A percentile compares a stretch with the other conserved stretches of the same genome.
Evolutionary conservation across 495 filamentous ascomycete species (phyloP).

Genomic region (Amorphotheca resinae): DNA sequence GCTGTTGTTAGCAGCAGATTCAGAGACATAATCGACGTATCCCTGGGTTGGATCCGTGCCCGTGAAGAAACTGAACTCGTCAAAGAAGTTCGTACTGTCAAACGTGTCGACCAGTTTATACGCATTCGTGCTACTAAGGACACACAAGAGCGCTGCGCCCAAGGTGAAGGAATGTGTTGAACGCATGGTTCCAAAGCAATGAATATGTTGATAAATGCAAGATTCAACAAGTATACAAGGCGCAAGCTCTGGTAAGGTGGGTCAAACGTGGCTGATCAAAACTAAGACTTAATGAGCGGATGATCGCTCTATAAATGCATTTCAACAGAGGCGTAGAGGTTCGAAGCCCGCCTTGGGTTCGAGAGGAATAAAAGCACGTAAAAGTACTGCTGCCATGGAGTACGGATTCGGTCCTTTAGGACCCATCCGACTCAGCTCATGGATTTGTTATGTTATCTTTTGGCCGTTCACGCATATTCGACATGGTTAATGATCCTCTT

Average conservation of each 20-base stretch:
- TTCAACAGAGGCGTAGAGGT: background rate
- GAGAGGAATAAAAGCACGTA: too few relatives aligned
- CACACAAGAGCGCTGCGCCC: background rate
- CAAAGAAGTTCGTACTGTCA: constrained; percentile 33
- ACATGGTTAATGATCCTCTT: too few relatives aligned
- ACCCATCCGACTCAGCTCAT: too few relatives aligned
- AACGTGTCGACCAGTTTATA: background rate
- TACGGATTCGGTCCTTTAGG: too few relatives aligned
- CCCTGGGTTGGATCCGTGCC: constrained; percentile 54
- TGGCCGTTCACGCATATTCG: too few relatives aligned
- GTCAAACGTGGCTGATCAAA: background rate
- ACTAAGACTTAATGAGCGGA: background rate
- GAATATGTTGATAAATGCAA: background rate
- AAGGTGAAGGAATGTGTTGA: background rate
- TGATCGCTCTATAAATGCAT: background rate
- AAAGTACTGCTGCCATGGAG: too few relatives aligned
- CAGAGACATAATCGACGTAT: constrained; percentile 46
- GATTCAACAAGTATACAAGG: background rate
- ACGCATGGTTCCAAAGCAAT: background rate
- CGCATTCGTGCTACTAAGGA: background rate
- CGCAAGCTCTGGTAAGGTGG: background rate
- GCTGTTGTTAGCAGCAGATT: constrained; percentile 25
- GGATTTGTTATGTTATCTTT: too few relatives aligned
- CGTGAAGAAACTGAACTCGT: constrained; percentile 41
- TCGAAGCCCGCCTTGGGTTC: too few relatives aligned